Evolutionary conservation across 2,329 filamentous ascomycete genomes (phyloP).

Genomic region (Mycosphaerelloides madeirae): DNA sequence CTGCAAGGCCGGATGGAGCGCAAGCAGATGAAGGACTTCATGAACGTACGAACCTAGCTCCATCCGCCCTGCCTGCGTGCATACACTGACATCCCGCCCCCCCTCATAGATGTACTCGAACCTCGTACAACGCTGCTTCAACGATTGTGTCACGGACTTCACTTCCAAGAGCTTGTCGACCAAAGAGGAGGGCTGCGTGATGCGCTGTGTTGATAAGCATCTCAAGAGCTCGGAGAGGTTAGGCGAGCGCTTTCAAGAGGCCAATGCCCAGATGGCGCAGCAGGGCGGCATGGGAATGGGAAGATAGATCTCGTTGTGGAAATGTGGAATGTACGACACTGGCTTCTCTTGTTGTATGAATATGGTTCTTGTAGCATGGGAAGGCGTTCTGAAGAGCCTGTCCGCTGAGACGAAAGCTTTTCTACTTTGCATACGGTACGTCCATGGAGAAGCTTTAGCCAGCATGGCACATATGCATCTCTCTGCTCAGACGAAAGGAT

Average conservation of each 20-base stretch:
- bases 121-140: slow-evolving; percentile 86
- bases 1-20: slow-evolving; percentile 92
- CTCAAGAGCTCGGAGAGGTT: slow-evolving; percentile 87
- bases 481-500: too few species aligned
- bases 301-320: slow-evolving; percentile 7
- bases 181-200: slow-evolving; percentile 85
- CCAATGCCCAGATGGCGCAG: slow-evolving; percentile 65
- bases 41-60: slow-evolving; percentile 73
- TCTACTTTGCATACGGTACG: too few species aligned
- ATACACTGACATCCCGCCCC: neutral
- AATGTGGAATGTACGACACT: neutral
- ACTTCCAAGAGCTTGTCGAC: slow-evolving; percentile 86
- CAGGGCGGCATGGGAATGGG: slow-evolving; percentile 42
- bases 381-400: neutral
- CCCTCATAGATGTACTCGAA: slow-evolving; percentile 60
- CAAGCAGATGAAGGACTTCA: slow-evolving; percentile 98
- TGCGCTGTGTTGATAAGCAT: slow-evolving; percentile 93
- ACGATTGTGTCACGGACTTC: slow-evolving; percentile 96
- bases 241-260: slow-evolving; percentile 81
- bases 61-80: too few species aligned
- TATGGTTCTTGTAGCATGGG: too few species aligned
- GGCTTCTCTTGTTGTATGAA: too few species aligned
- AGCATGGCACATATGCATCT: too few species aligned
- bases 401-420: neutral
- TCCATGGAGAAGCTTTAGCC: too few species aligned